A percentile compares a stretch with the other conserved stretches of the same genome.
These are phyloP conservation scores for Lactarius psammicola DNA, from an alignment of 768 basidiomycete species.

Conservation along the genomic window DNA sequence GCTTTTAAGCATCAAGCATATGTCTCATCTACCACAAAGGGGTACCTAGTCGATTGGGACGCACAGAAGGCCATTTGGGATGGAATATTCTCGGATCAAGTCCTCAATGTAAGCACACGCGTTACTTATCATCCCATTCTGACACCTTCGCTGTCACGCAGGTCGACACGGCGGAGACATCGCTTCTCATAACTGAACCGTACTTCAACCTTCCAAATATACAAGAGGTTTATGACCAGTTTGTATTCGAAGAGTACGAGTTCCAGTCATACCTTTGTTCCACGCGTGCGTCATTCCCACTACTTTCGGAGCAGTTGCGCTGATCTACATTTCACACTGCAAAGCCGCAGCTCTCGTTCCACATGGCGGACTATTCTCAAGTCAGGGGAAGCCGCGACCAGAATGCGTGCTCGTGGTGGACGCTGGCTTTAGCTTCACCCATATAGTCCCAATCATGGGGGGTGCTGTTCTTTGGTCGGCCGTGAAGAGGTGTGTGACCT, in stretches of 20 bases:
- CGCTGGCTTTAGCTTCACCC: conserved; percentile 92
- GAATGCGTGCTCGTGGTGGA: conserved; percentile 85
- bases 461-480: conserved; percentile 75
- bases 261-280: conserved; percentile 79
- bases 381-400: conserved; percentile 49
- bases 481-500: conserved; percentile 49
- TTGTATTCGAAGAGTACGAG: conserved; percentile 96
- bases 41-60: conserved; percentile 93
- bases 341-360: conserved; percentile 80
- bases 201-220: conserved; percentile 92
- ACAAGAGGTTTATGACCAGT: conserved; percentile 91
- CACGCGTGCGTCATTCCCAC: conserved; percentile 58
- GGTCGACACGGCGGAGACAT: conserved; percentile 71
- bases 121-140: conserved; percentile 26
- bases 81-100: conserved; percentile 72
- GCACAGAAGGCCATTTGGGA: conserved; percentile 95
- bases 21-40: conserved; percentile 49
- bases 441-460: conserved; percentile 79
- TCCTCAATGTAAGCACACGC: conserved; percentile 53
- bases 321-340: conserved; percentile 9
- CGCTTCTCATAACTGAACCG: conserved; percentile 88
- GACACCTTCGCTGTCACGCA: conserved; percentile 33
- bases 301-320: conserved; percentile 28
- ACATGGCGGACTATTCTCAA: conserved; percentile 65
- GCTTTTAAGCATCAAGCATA: conserved; percentile 23